Evolutionary conservation across 2,329 filamentous ascomycete genomes (phyloP), one percentile per base, ranked within the genome.

Genomic region (Remersonia thermophila): DNA sequence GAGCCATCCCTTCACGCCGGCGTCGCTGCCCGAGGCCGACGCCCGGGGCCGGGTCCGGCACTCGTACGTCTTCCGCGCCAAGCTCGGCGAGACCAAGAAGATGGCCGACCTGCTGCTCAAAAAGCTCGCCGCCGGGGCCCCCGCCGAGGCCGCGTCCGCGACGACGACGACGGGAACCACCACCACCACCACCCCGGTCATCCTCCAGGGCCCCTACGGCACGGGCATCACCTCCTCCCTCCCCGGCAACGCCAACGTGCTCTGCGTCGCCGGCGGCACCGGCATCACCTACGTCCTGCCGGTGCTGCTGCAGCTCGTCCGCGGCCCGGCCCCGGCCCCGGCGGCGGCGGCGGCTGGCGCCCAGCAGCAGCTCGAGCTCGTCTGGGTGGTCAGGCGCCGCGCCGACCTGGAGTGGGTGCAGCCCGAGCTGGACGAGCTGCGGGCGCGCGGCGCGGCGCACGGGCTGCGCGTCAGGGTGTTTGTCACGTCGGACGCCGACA

Each of bases 1-100:
- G 54, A 75, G 74, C 0, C 80, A 84, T 48, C 80, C 80, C 0
- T 80, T 83, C 50, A 83, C 77, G 0, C 73, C 76, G 0, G 59
- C 76, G 7, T 75, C 67, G 36, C 52, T 69, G 0, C 75, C 73
- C 0, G 47, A 57, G 6, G 52, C 61, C 3, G 43, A 44, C 0
- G 48, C 53, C 14, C 51, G 58, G 36, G 56, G 63, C 0, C 44
- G 51, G 2, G 62, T 70, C 8, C 55, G 58, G 27, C 71, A 76
- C 44, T 65, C 67, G 12, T 77, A 77, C 46, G 62, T 77, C 33
- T 59, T 78, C 40, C 62, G 73, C 4, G 71, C 69, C 4, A 71
- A 72, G 42, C 56, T 56, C 1, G 77, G 77, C 9, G 73, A 79
- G 53, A 80, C 76, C 0, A 64, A 58, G 40, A 67, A 67, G 44